These are phyloP conservation scores for Sporothrix dimorphospora DNA, from an alignment of 2,329 filamentous ascomycete species.

Conservation along the genomic window DNA sequence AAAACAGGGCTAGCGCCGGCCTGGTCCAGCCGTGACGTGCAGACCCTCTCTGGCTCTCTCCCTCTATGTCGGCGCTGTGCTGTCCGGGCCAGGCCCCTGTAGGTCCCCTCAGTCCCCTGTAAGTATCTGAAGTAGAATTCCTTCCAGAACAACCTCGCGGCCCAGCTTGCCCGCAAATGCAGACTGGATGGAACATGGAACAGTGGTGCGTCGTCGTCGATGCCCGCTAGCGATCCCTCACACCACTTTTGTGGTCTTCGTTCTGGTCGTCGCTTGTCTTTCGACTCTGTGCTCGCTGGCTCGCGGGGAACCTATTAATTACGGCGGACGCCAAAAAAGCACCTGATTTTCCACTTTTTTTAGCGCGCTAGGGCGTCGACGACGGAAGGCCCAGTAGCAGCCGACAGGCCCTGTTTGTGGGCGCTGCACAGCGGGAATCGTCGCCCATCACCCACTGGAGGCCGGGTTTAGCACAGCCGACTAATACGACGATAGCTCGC, in stretches of 20 bases:
- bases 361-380: slow-evolving; percentile 5
- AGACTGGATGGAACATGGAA: background rate
- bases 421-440: background rate
- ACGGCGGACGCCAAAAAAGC: slow-evolving; percentile 27
- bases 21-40: background rate
- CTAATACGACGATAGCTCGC: background rate
- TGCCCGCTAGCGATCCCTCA: slow-evolving; percentile 8
- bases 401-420: background rate
- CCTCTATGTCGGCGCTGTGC: too few relatives aligned
- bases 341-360: slow-evolving; percentile 38
- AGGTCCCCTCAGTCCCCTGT: background rate
- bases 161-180: background rate
- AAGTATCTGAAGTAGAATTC: background rate
- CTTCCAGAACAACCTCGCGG: slow-evolving; percentile 8
- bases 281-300: background rate
- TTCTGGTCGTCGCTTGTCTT: background rate
- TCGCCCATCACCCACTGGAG: background rate
- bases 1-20: slow-evolving; percentile 3
- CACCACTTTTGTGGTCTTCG: slow-evolving; percentile 20
- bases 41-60: too few relatives aligned
- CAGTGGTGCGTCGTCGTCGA: slow-evolving; percentile 15
- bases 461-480: background rate
- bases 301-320: too few relatives aligned
- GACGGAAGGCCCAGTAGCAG: background rate
- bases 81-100: background rate